Evolutionary conservation across 2,329 filamentous ascomycete genomes (phyloP).

Genomic region (Penicillium sp.): DNA sequence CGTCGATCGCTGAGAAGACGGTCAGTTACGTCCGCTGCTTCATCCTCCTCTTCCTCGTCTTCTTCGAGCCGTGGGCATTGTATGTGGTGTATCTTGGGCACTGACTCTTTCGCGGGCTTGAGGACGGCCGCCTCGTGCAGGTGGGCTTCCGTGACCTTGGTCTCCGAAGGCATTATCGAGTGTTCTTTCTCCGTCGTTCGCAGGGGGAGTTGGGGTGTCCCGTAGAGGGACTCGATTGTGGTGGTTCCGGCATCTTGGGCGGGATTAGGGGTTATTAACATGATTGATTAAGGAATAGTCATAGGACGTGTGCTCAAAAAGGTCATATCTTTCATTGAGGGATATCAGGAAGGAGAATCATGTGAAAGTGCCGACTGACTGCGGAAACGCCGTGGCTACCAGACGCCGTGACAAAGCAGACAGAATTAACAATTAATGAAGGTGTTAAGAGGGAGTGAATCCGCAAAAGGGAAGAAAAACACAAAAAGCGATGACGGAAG

Average conservation of each 20-base stretch:
- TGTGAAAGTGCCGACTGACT: constrained; percentile 3
- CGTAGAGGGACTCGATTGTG: neutral
- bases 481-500: neutral
- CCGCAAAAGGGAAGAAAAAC: neutral
- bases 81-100: constrained; percentile 8
- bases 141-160: neutral
- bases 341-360: constrained; percentile 13
- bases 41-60: constrained; percentile 14
- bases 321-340: constrained; percentile 3
- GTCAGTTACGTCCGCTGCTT: constrained; percentile 20
- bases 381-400: neutral
- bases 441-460: neutral
- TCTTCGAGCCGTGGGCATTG: constrained; percentile 5
- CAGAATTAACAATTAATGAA: neutral
- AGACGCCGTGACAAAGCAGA: neutral
- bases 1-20: constrained; percentile 15
- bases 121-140: neutral
- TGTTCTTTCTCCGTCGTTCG: constrained; percentile 5
- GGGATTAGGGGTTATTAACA: constrained; percentile 11
- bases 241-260: constrained; percentile 4
- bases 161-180: constrained; percentile 9
- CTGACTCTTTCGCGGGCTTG: constrained; percentile 1
- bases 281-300: constrained; percentile 4
- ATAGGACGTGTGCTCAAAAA: constrained; percentile 3
- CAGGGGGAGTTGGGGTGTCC: neutral